Evolutionary conservation across 2,329 filamentous ascomycete species (phyloP), one percentile per base, ranked within the genome.

Genomic region (Cercospora zeae-maydis): DNA sequence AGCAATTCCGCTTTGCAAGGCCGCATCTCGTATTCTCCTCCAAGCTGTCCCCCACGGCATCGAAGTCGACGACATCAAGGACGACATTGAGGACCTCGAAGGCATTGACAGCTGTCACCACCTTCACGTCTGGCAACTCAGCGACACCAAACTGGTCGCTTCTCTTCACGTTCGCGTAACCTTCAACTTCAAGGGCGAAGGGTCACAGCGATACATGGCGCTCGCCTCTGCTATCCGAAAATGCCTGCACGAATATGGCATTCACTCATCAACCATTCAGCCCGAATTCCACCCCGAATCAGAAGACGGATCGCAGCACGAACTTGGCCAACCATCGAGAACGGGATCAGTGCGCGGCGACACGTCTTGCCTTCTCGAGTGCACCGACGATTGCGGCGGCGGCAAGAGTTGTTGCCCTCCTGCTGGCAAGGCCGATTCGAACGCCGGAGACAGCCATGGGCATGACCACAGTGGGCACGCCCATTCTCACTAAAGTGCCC

Each of bases 201-300:
- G 89, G 45, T 86, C 84, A 0, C 83, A 84, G 59, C 87, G 88
- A 72, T 99, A 98, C 79, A 99, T 99, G 93, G 84, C 88, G 67
- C 84, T 99, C 39, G 92, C 93, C 19, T 87, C 86, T 63, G 87
- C 89, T 61, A 90, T 96, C 16, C 85, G 93, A 53, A 88, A 88
- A 72, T 99, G 95, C 72, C 86, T 99, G 2, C 95, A 99, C 76
- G 93, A 87, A 36, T 97, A 96, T 71, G 93, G 95, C 61, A 98
- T 99, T 68, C 95, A 99, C 80, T 96, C 91, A 37, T 93, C 92
- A 36, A 99, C 95, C 11, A 98, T 99, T 70, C 95, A 99, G 77
- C 95, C 95, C 5, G 95, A 99, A 76, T 99, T 81, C 73, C 64
- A 66, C 60, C 33, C 57, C n/a, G 63, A 58, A 16, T 66, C 64